Conservation (phyloP, 495 filamentous ascomycete genomes). For the Podospora anserina region DNA sequence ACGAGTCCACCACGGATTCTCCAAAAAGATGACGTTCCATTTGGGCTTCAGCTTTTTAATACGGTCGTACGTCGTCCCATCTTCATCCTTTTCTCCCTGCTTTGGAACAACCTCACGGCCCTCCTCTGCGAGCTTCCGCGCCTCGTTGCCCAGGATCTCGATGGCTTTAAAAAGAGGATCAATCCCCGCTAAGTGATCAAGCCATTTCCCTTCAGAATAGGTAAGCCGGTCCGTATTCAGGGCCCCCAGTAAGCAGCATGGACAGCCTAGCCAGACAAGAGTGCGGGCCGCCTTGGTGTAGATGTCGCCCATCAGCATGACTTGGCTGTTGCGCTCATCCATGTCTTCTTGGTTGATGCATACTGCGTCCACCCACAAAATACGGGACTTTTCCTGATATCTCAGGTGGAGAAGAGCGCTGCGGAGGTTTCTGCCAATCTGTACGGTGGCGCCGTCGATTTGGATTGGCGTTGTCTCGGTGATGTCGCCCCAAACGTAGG, state of each 20-base stretch:
- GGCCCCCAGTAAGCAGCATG: background rate
- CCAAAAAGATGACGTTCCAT: background rate
- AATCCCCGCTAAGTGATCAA: background rate
- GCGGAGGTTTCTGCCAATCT: constrained; percentile 14
- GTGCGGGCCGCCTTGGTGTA: constrained; percentile 15
- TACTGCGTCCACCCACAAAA: constrained; percentile 23
- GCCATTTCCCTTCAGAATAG: background rate
- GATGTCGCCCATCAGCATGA: constrained; percentile 15
- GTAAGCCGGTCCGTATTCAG: background rate
- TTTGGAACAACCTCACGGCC: background rate
- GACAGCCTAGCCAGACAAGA: constrained; percentile 18
- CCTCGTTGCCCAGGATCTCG: background rate
- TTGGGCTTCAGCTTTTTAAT: background rate
- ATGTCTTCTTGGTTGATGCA: constrained; percentile 25
- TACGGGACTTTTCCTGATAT: background rate
- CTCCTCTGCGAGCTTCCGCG: background rate
- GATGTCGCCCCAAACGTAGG: constrained; percentile 35
- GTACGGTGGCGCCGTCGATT: constrained; percentile 5
- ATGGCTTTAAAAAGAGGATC: background rate
- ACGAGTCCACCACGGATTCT: constrained; percentile 18
- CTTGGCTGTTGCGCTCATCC: constrained; percentile 16
- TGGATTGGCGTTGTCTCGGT: background rate
- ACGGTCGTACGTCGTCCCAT: background rate
- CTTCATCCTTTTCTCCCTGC: background rate
- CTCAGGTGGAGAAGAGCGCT: constrained; percentile 16